Percentiles rank a stretch among this genome's conserved stretches.
These are phyloP conservation scores for Durio zibethinus DNA, from an alignment of 345 rosid genomes.

Conservation along the genomic window DNA sequence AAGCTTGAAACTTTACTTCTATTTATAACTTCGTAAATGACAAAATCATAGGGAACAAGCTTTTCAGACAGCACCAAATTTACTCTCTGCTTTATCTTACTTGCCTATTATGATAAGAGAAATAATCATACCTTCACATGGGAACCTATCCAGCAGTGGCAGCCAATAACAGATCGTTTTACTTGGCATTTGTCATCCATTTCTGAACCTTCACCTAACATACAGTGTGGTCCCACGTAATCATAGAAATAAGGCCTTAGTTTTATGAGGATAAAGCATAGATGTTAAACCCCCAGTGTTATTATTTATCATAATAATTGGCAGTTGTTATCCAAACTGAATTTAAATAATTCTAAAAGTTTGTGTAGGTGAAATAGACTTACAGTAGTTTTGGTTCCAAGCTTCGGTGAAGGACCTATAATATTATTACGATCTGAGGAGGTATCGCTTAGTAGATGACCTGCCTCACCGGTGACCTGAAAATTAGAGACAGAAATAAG, in stretches of 20 bases:
- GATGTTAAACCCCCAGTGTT: neutral
- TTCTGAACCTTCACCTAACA: slow-evolving; percentile 93
- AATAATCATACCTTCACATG: slow-evolving; percentile 75
- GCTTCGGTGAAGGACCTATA: slow-evolving; percentile 74
- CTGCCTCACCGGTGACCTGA: slow-evolving; percentile 86
- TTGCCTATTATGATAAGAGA: neutral
- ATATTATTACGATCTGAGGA: slow-evolving; percentile 77
- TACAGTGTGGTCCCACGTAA: slow-evolving; percentile 90
- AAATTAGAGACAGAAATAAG: slow-evolving; percentile 10
- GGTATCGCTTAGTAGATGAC: slow-evolving; percentile 75
- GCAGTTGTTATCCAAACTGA: neutral
- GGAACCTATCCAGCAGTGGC: slow-evolving; percentile 94
- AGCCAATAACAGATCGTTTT: slow-evolving; percentile 93
- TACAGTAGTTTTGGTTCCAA: slow-evolving; percentile 89
- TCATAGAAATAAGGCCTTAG: slow-evolving; percentile 5
- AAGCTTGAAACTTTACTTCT: neutral
- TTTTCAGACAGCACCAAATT: neutral
- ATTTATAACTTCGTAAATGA: neutral
- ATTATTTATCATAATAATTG: neutral
- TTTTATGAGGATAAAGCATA: neutral
- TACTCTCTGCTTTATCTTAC: neutral
- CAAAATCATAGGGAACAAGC: neutral
- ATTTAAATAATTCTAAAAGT: neutral
- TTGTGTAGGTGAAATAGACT: slow-evolving; percentile 18
- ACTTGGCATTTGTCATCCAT: slow-evolving; percentile 97